Evolutionary conservation across 2,329 filamentous ascomycete species (phyloP), one percentile per base, ranked within the genome.

Genomic region (Alternaria triticina): DNA sequence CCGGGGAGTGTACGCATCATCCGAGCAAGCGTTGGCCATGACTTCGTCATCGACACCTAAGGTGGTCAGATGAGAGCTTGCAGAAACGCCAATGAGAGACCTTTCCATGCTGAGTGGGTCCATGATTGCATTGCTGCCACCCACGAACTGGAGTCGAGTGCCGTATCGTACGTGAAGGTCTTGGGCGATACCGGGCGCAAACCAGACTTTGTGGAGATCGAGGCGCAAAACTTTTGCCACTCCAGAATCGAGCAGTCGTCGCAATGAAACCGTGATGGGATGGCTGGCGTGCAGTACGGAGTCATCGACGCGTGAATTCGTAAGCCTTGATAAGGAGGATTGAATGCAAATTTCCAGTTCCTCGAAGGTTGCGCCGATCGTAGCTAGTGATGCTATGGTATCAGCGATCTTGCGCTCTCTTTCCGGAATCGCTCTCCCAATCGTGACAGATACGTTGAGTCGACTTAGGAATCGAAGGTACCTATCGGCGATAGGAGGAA

Each of bases 231-330:
- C 7, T 23, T 65, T 62, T 8, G 63, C 56, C 8, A 63, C 65
- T 3, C 57, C 33, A 2, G 65, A 62, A 10, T 58, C 36, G 10
- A 71, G 61, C 8, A 73, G 22, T 6, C 30, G 49, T 6, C 27
- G 51, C 6, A 74, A 45, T 2, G 69, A 65, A 11, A 54, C 15
- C 8, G 63, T 66, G 46, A 74, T 67, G 5, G 69, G 65, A 49
- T 72, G 68, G 17, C 36, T 12, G 15, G 20, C n/a, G 12, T 59
- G 56, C 30, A 74, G 27, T 25, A 70, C 43, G 2, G 69, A 65
- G 25, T 74, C 71, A 22, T 73, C 69, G 7, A 70, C 62, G 33
- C 62, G 62, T 9, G 50, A 50, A 33, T 68, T 72, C 22, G 70
- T 43, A 7, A 68, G 52, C 20, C 44, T 54, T 5, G 68, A 70